Evolutionary conservation across 2,329 filamentous ascomycete genomes (phyloP), one percentile per base, ranked within the genome.

Genomic region (Penicillium digitatum): DNA sequence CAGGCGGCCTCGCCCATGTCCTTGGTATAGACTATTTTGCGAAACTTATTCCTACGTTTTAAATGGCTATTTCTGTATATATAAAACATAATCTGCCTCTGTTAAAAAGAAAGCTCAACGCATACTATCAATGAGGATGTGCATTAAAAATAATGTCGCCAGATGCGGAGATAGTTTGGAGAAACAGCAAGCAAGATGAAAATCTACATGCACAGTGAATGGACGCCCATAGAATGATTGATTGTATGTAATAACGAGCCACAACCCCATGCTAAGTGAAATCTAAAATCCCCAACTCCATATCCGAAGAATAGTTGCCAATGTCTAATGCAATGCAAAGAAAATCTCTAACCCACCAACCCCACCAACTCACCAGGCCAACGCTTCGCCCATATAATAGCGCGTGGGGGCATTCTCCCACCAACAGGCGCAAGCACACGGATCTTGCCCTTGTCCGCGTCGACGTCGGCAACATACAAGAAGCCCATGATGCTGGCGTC

Each of bases 401-500:
- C 91, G 67, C 87, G 81, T 62, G 88, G 84, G 0, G 90, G 90
- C 56, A 96, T 80, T 55, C 88, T 82, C 2, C 91, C 91, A 49
- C 88, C 89, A 58, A 96, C 85, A 1, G 94, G 94, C 18, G 89
- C 87, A 55, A 99, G 76, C 20, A 97, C 79, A 67, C 89, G 88
- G 31, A 96, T 79, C 70, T 89, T 88, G 62, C 85, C 85, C 72
- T 88, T 88, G 64, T 88, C 87, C 68, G 90, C 88, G 67, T 99
- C 92, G 4, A 97, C 90, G 58, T 96, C 90, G 0, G 90, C 87
- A 16, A 97, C 88, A 67, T 96, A 96, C 29, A 96, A 82, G 68
- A 95, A 99, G 0, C 94, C 94, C 82, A 95, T 88, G 29, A 97
- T 86, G 53, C 87, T 88, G 8, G 91, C 86, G 63, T 92, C 87